These are phyloP conservation scores for Wickerhamiella occidentalis DNA, from an alignment of 805 yeast species.

Conservation along the genomic window DNA sequence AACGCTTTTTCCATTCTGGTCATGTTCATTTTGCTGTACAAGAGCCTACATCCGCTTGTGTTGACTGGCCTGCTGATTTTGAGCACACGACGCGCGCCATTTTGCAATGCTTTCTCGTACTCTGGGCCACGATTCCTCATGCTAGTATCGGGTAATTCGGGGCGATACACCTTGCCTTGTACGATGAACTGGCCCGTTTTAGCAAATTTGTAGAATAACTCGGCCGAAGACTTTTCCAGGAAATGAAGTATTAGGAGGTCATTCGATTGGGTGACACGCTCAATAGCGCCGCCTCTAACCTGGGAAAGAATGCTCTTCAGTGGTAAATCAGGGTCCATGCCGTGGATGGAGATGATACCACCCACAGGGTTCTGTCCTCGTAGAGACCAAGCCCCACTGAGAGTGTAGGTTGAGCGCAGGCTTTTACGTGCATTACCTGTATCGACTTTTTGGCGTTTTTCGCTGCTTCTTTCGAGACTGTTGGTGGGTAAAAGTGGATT, in stretches of 20 bases:
- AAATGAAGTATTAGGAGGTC: conserved; percentile 9
- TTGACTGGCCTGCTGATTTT: conserved; percentile 8
- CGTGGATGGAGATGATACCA: neutral
- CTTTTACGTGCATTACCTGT: neutral
- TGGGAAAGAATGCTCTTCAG: conserved; percentile 16
- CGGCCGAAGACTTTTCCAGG: conserved; percentile 5
- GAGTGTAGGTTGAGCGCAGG: neutral
- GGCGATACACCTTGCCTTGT: neutral
- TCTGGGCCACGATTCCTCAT: neutral
- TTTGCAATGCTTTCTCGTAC: neutral
- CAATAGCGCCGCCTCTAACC: conserved; percentile 20
- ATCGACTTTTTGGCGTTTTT: neutral
- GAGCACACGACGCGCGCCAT: conserved; percentile 13
- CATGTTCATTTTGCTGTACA: conserved; percentile 10
- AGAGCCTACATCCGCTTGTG: neutral
- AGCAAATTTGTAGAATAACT: conserved; percentile 9
- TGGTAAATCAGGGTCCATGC: conserved; percentile 6
- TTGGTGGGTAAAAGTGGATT: neutral
- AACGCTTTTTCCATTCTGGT: conserved; percentile 12
- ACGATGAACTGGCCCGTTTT: conserved; percentile 10
- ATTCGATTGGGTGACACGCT: conserved; percentile 4
- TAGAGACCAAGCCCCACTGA: neutral
- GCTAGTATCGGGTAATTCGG: neutral
- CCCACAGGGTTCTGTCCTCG: neutral
- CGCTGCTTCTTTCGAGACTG: neutral